phyloP scores from a whole-genome alignment of 148 eudicot species.

The Beta vulgaris region DNA sequence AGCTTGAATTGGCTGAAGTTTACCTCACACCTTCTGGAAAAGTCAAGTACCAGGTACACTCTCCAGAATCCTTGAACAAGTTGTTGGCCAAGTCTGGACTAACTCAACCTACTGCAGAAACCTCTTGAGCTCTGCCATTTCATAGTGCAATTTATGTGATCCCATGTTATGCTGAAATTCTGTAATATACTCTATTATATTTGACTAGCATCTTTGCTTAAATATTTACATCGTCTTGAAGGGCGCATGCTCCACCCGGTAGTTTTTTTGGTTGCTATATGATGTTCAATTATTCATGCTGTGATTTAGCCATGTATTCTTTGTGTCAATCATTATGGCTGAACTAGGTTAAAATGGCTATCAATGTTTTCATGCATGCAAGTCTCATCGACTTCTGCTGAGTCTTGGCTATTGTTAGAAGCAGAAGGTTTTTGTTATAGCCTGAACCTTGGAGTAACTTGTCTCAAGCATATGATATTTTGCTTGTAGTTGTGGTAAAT shows the following conservation, averaged over 20 bases:
- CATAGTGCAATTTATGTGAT: not conserved
- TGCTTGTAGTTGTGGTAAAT: not conserved
- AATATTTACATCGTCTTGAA: not conserved
- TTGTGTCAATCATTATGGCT: not conserved
- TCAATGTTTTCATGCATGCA: not conserved
- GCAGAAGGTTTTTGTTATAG: not conserved
- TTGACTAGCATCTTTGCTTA: not conserved
- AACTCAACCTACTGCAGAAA: conserved; percentile 68
- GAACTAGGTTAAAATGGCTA: not conserved
- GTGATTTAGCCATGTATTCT: not conserved
- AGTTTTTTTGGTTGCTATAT: not conserved
- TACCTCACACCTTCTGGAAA: conserved; percentile 58
- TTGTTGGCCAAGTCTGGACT: conserved; percentile 61
- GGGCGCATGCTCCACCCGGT: not conserved
- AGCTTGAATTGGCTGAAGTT: conserved; percentile 87
- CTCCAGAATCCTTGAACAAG: conserved; percentile 67
- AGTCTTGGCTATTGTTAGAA: not conserved
- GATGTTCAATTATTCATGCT: not conserved
- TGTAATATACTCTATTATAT: not conserved
- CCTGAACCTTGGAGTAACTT: too few species aligned
- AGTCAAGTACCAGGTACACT: conserved; percentile 78
- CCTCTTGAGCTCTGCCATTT: conserved; percentile 26
- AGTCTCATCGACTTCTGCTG: not conserved
- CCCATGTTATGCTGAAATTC: not conserved
- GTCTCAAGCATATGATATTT: too few species aligned